Conservation (phyloP, 2,329 filamentous ascomycete species). For the Colletotrichum liriopes region DNA sequence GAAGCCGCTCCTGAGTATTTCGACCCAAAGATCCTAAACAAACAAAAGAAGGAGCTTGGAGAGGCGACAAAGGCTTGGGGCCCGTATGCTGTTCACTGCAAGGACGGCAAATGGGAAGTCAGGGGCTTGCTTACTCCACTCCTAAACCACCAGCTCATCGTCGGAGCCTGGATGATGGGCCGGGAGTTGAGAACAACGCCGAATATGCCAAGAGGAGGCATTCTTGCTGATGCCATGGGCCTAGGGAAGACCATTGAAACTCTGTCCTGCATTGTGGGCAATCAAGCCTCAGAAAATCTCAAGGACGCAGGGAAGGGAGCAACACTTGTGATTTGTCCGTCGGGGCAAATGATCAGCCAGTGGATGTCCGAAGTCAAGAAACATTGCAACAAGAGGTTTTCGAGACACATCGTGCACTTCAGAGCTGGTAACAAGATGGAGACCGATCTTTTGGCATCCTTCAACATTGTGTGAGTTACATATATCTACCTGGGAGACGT, state of each 20-base stretch:
- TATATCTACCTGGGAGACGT: rapidly evolving
- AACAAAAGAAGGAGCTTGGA: neutral
- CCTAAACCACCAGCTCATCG: conserved; percentile 64
- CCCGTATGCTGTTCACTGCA: neutral
- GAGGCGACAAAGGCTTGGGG: conserved; percentile 5
- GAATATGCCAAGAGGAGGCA: conserved; percentile 60
- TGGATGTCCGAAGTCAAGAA: conserved; percentile 50
- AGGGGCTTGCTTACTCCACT: neutral
- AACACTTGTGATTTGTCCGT: conserved; percentile 54
- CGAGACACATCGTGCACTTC: neutral
- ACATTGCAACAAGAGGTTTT: conserved; percentile 42
- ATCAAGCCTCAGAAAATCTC: conserved; percentile 58
- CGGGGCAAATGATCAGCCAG: conserved; percentile 44
- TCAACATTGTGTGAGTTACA: conserved; percentile 35
- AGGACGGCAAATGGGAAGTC: conserved; percentile 12
- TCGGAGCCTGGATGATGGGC: conserved; percentile 67
- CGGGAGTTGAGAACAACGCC: conserved; percentile 58
- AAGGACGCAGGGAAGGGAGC: conserved; percentile 51
- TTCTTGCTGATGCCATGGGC: conserved; percentile 76
- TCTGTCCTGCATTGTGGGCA: conserved; percentile 54
- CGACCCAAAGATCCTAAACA: rapidly evolving
- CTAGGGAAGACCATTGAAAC: conserved; percentile 75
- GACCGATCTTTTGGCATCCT: neutral
- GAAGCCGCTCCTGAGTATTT: neutral
- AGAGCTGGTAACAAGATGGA: conserved; percentile 36